These are phyloP conservation scores for Ambrosiella cleistominuta DNA, from an alignment of 2,329 filamentous ascomycete genomes.

Conservation along the genomic window DNA sequence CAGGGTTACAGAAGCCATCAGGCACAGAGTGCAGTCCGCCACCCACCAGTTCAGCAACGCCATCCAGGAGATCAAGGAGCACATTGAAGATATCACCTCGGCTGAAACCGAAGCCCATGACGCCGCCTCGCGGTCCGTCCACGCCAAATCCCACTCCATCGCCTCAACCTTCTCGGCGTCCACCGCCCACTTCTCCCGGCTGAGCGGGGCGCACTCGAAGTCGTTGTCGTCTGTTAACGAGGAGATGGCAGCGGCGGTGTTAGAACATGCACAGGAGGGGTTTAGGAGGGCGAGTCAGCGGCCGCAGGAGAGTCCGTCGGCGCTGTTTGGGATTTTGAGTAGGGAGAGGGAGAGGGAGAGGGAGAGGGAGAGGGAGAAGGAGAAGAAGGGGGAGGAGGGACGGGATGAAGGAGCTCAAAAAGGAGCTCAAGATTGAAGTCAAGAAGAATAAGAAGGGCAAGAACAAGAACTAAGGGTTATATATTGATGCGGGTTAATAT, in stretches of 20 bases:
- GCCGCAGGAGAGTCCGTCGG: background rate
- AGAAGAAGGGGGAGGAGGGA: background rate
- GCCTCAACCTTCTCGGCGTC: background rate
- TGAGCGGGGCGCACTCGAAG: background rate
- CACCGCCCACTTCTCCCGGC: background rate
- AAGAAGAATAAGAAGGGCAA: conserved; percentile 9
- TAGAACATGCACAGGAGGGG: background rate
- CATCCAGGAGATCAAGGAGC: conserved; percentile 3
- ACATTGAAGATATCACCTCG: background rate
- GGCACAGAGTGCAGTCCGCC: conserved; percentile 1
- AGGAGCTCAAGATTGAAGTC: background rate
- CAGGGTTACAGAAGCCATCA: conserved; percentile 6
- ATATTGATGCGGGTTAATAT: background rate
- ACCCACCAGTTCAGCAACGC: conserved; percentile 2
- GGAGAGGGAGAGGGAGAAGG: background rate
- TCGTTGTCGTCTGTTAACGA: background rate
- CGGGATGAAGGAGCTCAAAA: background rate
- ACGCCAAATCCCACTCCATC: background rate
- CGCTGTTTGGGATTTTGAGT: conserved; percentile 6
- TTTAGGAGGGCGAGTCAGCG: background rate
- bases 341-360: background rate
- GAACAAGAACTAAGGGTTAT: conserved; percentile 5
- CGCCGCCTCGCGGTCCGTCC: background rate
- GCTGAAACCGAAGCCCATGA: background rate
- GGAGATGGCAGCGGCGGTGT: background rate